Conservation (phyloP, 331 rosid species). For the Malus hybrid region DNA sequence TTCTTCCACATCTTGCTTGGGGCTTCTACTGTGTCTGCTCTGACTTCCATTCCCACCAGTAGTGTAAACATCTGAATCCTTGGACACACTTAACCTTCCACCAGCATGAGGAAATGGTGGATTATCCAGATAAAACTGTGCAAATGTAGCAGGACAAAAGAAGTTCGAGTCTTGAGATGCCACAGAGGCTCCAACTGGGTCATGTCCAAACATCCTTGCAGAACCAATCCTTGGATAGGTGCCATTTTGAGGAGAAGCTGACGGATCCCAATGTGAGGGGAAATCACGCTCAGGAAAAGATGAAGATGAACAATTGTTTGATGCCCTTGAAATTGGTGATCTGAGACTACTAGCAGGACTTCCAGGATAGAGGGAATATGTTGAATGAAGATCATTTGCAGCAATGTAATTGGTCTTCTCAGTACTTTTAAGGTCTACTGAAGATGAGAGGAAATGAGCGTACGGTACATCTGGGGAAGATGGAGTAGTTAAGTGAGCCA, state of each 20-base stretch:
- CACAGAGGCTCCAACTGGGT: conserved; percentile 47
- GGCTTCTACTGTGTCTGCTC: conserved; percentile 64
- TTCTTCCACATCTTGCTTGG: conserved; percentile 97
- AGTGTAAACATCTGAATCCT: conserved; percentile 86
- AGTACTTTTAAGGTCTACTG: conserved; percentile 53
- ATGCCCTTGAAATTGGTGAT: conserved; percentile 76
- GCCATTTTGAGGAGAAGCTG: conserved; percentile 66
- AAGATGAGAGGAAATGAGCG: conserved; percentile 88
- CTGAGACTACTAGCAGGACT: conserved; percentile 79
- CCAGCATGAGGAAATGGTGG: conserved; percentile 94
- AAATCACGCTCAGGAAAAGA: conserved; percentile 76
- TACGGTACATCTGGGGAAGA: conserved; percentile 98
- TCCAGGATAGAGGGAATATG: conserved; percentile 92
- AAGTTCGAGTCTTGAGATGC: conserved; percentile 88
- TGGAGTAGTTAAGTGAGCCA: conserved; percentile 97
- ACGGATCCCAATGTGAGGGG: conserved; percentile 67
- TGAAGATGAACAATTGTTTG: conserved; percentile 71
- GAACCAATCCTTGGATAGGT: conserved; percentile 61
- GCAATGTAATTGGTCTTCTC: conserved; percentile 58
- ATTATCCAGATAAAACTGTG: conserved; percentile 91
- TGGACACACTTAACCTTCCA: conserved; percentile 95
- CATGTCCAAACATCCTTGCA: conserved; percentile 65
- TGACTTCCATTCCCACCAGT: conserved; percentile 77
- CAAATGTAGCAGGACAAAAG: conserved; percentile 99
- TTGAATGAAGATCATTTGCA: conserved; percentile 81